phyloP scores from a whole-genome alignment of 2,329 filamentous ascomycete species.

The Stagonosporopsis cucurbitacearum region DNA sequence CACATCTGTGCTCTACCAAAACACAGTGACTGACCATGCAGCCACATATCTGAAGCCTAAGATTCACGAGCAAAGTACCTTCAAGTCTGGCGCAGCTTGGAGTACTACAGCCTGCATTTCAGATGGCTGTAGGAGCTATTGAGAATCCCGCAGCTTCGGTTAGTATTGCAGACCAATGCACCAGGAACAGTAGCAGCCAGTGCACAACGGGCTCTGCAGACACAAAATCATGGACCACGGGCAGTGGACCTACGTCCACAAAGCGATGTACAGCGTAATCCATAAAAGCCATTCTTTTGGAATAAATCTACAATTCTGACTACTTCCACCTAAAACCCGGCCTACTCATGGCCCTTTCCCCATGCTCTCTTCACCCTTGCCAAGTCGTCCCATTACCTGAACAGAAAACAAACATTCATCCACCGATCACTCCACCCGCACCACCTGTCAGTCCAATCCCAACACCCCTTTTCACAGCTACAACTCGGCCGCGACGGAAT shows the following conservation, averaged over 20 bases:
- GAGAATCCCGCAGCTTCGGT: background rate
- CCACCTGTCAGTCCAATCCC: background rate
- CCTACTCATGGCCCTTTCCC: too few relatives aligned
- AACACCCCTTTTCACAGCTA: background rate
- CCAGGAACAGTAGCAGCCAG: background rate
- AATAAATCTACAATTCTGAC: too few relatives aligned
- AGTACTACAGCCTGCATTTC: slow-evolving; percentile 22
- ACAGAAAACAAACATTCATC: background rate
- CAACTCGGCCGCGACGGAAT: background rate
- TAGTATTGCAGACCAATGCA: background rate
- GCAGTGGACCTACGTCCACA: background rate
- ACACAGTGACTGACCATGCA: slow-evolving; percentile 3
- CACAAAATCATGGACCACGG: background rate
- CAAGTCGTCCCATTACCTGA: background rate
- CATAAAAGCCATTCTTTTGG: too few relatives aligned
- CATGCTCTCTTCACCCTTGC: background rate
- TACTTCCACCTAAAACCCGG: background rate
- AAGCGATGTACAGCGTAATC: slow-evolving; percentile 1
- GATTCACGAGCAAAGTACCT: too few relatives aligned
- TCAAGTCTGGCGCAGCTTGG: slow-evolving; percentile 15
- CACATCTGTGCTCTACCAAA: background rate
- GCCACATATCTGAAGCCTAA: too few relatives aligned
- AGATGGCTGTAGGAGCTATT: slow-evolving; percentile 15
- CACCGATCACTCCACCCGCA: background rate
- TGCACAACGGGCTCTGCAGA: background rate